phyloP scores from a whole-genome alignment of 2,329 filamentous ascomycete species.

The Ophiocordyceps camponoti-saundersi region DNA sequence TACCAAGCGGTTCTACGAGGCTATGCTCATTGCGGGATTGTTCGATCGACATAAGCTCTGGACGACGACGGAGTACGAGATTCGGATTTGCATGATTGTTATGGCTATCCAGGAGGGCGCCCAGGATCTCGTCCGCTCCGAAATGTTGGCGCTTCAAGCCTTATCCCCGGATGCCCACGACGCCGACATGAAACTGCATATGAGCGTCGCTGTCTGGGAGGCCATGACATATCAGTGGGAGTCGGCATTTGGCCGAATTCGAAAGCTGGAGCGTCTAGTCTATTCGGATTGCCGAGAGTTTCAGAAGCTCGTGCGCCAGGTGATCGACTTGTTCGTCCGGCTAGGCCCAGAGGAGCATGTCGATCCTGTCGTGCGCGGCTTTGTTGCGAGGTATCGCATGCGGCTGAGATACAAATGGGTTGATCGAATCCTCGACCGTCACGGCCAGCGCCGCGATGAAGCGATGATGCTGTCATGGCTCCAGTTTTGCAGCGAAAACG shows the following conservation, averaged over 20 bases:
- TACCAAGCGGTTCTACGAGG: constrained; percentile 10
- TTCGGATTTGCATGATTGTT: constrained; percentile 11
- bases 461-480: constrained; percentile 14
- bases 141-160: constrained; percentile 8
- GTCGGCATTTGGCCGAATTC: constrained; percentile 7
- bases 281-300: constrained; percentile 7
- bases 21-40: constrained; percentile 12
- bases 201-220: constrained; percentile 10
- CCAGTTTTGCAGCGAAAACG: constrained; percentile 12
- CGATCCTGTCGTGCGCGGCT: constrained; percentile 12
- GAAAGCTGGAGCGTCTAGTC: constrained; percentile 5
- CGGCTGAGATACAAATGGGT: constrained; percentile 11
- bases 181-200: constrained; percentile 11
- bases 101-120: constrained; percentile 12
- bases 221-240: constrained; percentile 13
- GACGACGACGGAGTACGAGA: constrained; percentile 9
- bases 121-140: constrained; percentile 8
- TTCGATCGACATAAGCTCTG: constrained; percentile 7
- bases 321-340: constrained; percentile 18
- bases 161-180: constrained; percentile 6
- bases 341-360: constrained; percentile 9
- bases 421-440: constrained; percentile 12
- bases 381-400: constrained; percentile 11
- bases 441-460: constrained; percentile 12
- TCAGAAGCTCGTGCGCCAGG: constrained; percentile 9